Evolutionary conservation across 2,329 filamentous ascomycete species (phyloP), one percentile per base, ranked within the genome.

Genomic region (Fusarium cicatricum): DNA sequence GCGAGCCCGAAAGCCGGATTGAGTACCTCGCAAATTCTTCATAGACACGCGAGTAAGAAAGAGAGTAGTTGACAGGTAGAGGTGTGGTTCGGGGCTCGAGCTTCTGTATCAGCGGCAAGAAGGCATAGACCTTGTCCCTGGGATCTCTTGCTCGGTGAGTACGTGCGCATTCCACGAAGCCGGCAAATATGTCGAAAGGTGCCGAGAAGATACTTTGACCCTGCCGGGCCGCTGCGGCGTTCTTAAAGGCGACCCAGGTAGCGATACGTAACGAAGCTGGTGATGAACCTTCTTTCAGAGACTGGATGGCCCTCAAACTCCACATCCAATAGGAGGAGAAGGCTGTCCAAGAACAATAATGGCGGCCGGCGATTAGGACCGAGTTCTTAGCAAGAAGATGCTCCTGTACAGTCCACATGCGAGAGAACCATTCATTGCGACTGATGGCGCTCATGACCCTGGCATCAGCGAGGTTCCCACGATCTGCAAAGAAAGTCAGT

Each of bases 381-480:
- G 57, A 57, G 9, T 42, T 32, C 14, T 54, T 58, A 11, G 59
- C 47, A 11, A 65, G 59, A 8, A 56, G 15, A 15, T 61, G 54
- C 23, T 62, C 62, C 16, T 65, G 46, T 7, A 66, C 50, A 10
- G 62, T 65, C 64, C 64, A 65, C 26, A 64, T 58, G 5, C 52
- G 59, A 12, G 53, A 46, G 32, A 64, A 64, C 61, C 56, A 64
- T 46, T 62, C 55, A 5, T 60, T 57, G 6, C 55, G 31, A 23
- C 52, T 56, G 43, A 62, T 46, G 19, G 21, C n/a, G 12, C 31
- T 44, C 48, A 62, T 60, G 9, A 57, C 49, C 36, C 49, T 16
- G 11, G 48, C 57, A 33, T 62, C 59, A 14, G 46, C 40, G 4
- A 34, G 36, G 36, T 53, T 60, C 15, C 37, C 21, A 2, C 16